Percentiles rank a stretch among this genome's conserved stretches.
Evolutionary conservation across 306 rosid genomes (phyloP).

Genomic region (Phaseolus lunatus): DNA sequence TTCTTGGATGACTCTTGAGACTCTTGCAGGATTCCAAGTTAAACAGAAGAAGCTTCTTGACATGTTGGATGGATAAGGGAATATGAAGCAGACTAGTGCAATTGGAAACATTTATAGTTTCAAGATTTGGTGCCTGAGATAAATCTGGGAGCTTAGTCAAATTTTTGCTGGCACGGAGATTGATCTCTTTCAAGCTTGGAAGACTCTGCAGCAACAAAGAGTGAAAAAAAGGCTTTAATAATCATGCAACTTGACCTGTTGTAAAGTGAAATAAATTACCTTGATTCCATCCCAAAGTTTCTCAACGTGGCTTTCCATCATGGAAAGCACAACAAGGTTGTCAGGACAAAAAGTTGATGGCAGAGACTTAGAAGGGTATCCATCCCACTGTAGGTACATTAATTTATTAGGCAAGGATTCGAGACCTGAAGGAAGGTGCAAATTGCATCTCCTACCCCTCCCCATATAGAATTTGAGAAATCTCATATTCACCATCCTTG

Average conservation of each 20-base stretch:
- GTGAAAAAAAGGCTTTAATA: neutral
- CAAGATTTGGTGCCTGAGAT: slow-evolving; percentile 39
- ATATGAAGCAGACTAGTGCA: slow-evolving; percentile 27
- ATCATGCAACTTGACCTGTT: neutral
- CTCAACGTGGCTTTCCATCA: slow-evolving; percentile 29
- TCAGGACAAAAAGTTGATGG: slow-evolving; percentile 29
- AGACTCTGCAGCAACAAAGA: slow-evolving; percentile 35
- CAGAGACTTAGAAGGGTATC: slow-evolving; percentile 42
- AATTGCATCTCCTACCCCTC: slow-evolving; percentile 25
- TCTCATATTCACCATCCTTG: slow-evolving; percentile 36
- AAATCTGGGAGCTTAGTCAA: slow-evolving; percentile 36
- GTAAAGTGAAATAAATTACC: slow-evolving; percentile 26
- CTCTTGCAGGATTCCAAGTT: slow-evolving; percentile 27
- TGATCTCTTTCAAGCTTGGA: slow-evolving; percentile 33
- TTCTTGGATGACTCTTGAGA: slow-evolving; percentile 32
- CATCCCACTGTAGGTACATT: slow-evolving; percentile 33
- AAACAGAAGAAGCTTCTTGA: slow-evolving; percentile 28
- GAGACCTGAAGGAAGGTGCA: slow-evolving; percentile 15
- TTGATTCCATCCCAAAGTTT: slow-evolving; percentile 39
- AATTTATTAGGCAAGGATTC: slow-evolving; percentile 35
- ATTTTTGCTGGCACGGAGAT: slow-evolving; percentile 33
- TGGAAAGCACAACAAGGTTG: slow-evolving; percentile 35
- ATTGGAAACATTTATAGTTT: slow-evolving; percentile 10
- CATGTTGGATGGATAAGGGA: slow-evolving; percentile 22
- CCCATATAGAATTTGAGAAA: slow-evolving; percentile 29